These are phyloP conservation scores for Passalora sequoiae DNA, from an alignment of 2,329 filamentous ascomycete genomes.

Conservation along the genomic window DNA sequence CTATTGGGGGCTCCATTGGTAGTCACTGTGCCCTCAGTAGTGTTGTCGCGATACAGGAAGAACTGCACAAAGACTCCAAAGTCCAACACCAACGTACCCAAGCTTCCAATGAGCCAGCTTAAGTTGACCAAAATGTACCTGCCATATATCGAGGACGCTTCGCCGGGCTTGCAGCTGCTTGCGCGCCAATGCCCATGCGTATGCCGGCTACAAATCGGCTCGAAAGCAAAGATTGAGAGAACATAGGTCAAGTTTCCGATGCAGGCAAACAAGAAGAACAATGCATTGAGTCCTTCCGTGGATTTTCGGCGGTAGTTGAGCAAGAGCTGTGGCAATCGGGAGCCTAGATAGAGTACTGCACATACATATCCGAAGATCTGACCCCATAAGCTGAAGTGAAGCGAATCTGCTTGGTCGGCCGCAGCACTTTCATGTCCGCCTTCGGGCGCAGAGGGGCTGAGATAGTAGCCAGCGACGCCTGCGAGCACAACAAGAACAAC, in stretches of 20 bases:
- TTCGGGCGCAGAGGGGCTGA: conserved; percentile 50
- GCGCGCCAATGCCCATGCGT: conserved; percentile 32
- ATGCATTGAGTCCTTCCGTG: conserved; percentile 84
- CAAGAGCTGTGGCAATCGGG: conserved; percentile 80
- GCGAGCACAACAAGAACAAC: conserved; percentile 78
- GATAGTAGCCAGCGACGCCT: conserved; percentile 79
- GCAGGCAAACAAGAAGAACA: conserved; percentile 96
- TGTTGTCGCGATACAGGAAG: conserved; percentile 65
- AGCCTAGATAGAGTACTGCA: conserved; percentile 81
- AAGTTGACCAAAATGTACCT: conserved; percentile 83
- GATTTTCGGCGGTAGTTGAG: conserved; percentile 90
- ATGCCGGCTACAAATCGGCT: conserved; percentile 58
- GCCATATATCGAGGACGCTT: conserved; percentile 64
- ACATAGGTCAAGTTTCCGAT: conserved; percentile 93
- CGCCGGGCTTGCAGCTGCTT: conserved; percentile 57
- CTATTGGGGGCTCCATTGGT: conserved; percentile 16
- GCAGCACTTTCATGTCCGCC: conserved; percentile 20
- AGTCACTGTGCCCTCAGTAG: conserved; percentile 12
- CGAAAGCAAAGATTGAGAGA: conserved; percentile 83
- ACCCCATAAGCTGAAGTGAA: conserved; percentile 69
- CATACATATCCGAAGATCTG: conserved; percentile 94
- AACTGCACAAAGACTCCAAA: conserved; percentile 85
- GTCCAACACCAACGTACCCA: conserved; percentile 81
- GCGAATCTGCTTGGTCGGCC: conserved; percentile 43
- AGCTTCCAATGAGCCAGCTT: conserved; percentile 83